Conservation (phyloP, 1,284 basidiomycete genomes). For the Rhodotorula glutinis region DNA sequence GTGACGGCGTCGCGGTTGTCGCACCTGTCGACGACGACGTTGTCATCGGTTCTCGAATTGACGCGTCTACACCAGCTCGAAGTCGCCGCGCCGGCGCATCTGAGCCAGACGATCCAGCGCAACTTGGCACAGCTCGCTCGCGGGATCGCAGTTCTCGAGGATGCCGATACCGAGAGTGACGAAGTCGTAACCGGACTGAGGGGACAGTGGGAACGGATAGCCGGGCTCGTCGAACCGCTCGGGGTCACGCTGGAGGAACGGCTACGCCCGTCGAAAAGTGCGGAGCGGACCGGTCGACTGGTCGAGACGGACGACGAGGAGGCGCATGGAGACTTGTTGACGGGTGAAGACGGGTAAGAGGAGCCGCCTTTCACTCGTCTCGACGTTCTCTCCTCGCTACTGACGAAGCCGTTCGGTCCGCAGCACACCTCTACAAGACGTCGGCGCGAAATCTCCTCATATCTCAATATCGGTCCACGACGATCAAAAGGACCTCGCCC, state of each 20-base stretch:
- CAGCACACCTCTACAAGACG: neutral
- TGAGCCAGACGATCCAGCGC: conserved; percentile 21
- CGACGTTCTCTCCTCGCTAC: too few species aligned
- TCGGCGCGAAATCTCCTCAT: conserved; percentile 7
- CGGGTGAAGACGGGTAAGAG: too few species aligned
- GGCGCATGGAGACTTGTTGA: neutral
- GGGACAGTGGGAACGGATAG: conserved; percentile 38
- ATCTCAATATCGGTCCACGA: conserved; percentile 26
- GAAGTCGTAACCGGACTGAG: conserved; percentile 32
- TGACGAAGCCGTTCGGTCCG: too few species aligned
- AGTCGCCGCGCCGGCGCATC: conserved; percentile 25
- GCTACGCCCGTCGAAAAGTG: neutral
- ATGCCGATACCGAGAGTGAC: conserved; percentile 15
- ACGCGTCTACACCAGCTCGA: conserved; percentile 30
- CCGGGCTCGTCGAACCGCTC: conserved; percentile 33
- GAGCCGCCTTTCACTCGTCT: too few species aligned
- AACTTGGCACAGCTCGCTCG: conserved; percentile 29
- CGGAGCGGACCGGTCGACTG: conserved; percentile 24
- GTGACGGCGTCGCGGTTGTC: conserved; percentile 25
- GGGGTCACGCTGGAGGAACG: conserved; percentile 30
- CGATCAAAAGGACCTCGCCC: conserved; percentile 27
- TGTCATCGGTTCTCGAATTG: conserved; percentile 38
- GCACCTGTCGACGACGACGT: conserved; percentile 36
- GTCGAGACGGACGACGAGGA: conserved; percentile 31
- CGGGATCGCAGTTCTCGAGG: conserved; percentile 28